Conservation (phyloP, 2,329 filamentous ascomycete genomes). For the Fusarium irregulare region DNA sequence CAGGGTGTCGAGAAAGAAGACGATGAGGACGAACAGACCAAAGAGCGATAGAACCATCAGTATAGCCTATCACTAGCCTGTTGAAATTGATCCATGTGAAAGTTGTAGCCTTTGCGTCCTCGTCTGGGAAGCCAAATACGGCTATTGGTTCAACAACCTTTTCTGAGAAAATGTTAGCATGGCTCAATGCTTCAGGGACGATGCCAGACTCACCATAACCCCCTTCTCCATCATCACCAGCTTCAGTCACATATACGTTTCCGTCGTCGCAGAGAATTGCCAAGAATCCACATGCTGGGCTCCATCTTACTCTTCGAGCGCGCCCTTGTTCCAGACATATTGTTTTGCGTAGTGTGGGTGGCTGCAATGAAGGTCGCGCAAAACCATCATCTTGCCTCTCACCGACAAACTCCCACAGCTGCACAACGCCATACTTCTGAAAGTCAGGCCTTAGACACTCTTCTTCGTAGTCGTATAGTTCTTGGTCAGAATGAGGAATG, state of each 20-base stretch:
- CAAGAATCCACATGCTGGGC: conserved; percentile 60
- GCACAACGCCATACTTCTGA: conserved; percentile 59
- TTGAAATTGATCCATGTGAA: conserved; percentile 68
- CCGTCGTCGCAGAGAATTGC: conserved; percentile 65
- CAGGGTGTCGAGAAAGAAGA: conserved; percentile 62
- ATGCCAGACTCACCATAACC: conserved; percentile 54
- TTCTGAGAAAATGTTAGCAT: conserved; percentile 52
- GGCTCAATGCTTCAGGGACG: not conserved
- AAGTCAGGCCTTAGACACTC: conserved; percentile 53
- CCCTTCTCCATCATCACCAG: conserved; percentile 49
- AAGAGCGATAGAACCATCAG: conserved; percentile 66
- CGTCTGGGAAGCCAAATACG: conserved; percentile 57
- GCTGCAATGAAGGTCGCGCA: conserved; percentile 49
- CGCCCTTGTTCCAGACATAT: conserved; percentile 64
- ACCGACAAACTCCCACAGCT: conserved; percentile 63
- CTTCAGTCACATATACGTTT: conserved; percentile 60
- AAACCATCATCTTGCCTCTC: conserved; percentile 48
- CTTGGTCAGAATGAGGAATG: conserved; percentile 63
- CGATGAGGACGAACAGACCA: conserved; percentile 66
- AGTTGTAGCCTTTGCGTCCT: conserved; percentile 63
- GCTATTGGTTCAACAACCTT: conserved; percentile 58
- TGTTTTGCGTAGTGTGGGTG: conserved; percentile 56
- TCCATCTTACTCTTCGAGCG: conserved; percentile 64
- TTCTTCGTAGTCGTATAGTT: conserved; percentile 54
- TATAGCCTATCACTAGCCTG: conserved; percentile 65